Conservation (phyloP, 78 protist species). For the Paulinella micropora region DNA sequence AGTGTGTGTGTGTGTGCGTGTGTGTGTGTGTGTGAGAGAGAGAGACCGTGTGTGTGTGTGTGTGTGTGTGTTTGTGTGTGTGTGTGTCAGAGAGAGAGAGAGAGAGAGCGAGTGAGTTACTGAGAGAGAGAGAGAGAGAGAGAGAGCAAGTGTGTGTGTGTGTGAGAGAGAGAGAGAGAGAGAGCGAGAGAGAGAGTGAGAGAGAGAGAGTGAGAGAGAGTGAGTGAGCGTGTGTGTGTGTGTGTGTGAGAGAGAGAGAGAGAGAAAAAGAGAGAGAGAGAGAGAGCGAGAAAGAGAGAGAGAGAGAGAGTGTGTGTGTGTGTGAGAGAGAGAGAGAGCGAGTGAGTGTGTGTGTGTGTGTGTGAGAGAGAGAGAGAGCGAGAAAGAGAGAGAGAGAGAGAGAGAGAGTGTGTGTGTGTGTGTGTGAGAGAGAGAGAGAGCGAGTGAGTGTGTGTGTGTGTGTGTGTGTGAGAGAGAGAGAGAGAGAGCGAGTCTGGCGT, state of each 20-base stretch:
- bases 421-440: background rate
- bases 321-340: background rate
- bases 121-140: too few relatives aligned
- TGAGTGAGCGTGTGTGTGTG: too few relatives aligned
- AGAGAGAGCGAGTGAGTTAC: too few relatives aligned
- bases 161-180: too few relatives aligned
- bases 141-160: too few relatives aligned
- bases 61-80: background rate
- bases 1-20: background rate
- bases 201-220: too few relatives aligned
- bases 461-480: background rate
- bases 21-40: background rate
- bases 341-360: background rate
- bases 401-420: background rate
- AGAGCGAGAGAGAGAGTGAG: too few relatives aligned
- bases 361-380: background rate
- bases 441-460: background rate
- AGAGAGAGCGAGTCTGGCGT: background rate
- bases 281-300: conserved; percentile 1
- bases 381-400: background rate
- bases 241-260: background rate
- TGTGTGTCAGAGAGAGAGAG: too few relatives aligned
- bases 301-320: background rate
- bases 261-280: background rate
- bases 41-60: background rate